Evolutionary conservation across 306 rosid genomes (phyloP).

Genomic region (Vicia villosa): DNA sequence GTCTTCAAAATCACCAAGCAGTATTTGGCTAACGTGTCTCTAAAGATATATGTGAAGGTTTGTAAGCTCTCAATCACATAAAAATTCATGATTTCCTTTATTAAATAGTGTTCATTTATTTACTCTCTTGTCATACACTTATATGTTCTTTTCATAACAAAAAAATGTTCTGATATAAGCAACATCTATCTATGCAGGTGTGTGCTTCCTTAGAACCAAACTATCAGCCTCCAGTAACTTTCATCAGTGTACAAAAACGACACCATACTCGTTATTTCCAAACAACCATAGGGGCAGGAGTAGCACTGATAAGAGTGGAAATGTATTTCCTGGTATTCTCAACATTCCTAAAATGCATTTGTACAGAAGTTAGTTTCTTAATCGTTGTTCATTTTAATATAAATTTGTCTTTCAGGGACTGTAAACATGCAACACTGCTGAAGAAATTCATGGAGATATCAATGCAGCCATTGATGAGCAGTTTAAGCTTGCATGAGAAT

Average conservation of each 20-base stretch:
- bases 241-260: slow-evolving; percentile 87
- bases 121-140: not conserved
- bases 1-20: slow-evolving; percentile 80
- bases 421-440: too few relatives aligned
- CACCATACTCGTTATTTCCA: slow-evolving; percentile 85
- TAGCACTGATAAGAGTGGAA: slow-evolving; percentile 86
- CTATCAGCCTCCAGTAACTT: too few relatives aligned
- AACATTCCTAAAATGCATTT: not conserved
- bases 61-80: slow-evolving; percentile 20
- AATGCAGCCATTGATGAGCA: too few relatives aligned
- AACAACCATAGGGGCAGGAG: slow-evolving; percentile 74
- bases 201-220: slow-evolving; percentile 91
- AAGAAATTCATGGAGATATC: too few relatives aligned
- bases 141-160: not conserved
- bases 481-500: too few relatives aligned
- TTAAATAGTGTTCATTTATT: not conserved
- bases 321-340: slow-evolving; percentile 77
- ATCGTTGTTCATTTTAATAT: not conserved
- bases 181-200: slow-evolving; percentile 55
- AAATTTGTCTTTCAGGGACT: slow-evolving; percentile 55
- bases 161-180: not conserved
- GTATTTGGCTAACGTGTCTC: slow-evolving; percentile 83
- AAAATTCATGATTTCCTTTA: slow-evolving; percentile 7
- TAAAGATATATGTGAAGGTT: slow-evolving; percentile 94
- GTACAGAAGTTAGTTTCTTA: not conserved